These are phyloP conservation scores for Tubosaeta sp. DNA, from an alignment of 768 basidiomycete genomes.

Conservation along the genomic window DNA sequence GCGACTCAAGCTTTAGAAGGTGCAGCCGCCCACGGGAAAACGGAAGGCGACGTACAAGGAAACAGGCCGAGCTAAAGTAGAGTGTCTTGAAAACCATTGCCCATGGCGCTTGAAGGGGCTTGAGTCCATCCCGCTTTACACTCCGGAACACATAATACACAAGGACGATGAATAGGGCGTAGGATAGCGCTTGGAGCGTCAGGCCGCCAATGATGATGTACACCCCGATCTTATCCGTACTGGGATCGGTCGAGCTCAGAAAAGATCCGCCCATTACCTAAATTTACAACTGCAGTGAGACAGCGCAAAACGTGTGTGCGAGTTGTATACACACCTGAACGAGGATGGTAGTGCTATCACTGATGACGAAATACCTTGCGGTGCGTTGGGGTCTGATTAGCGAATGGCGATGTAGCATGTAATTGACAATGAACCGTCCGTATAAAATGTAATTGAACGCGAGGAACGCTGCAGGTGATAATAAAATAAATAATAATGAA, in stretches of 20 bases:
- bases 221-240: slow-evolving; percentile 5
- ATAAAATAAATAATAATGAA: slow-evolving; percentile 21
- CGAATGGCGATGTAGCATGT: slow-evolving; percentile 17
- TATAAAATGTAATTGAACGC: slow-evolving; percentile 34
- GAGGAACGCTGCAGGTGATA: slow-evolving; percentile 26
- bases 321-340: slow-evolving; percentile 19
- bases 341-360: slow-evolving; percentile 25
- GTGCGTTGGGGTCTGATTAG: slow-evolving; percentile 24
- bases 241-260: slow-evolving; percentile 2
- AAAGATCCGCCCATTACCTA: slow-evolving; percentile 26
- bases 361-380: slow-evolving; percentile 22
- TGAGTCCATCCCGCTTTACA: slow-evolving; percentile 8
- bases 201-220: slow-evolving; percentile 26
- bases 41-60: slow-evolving; percentile 19
- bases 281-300: background rate
- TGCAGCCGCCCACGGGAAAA: background rate
- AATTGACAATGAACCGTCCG: slow-evolving; percentile 22
- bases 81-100: slow-evolving; percentile 15
- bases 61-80: slow-evolving; percentile 22
- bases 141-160: slow-evolving; percentile 7
- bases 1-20: background rate
- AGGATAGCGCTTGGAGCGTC: slow-evolving; percentile 23
- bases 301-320: background rate
- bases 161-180: slow-evolving; percentile 17
- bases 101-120: slow-evolving; percentile 14